Conservation (phyloP, 176 grass and related monocot species). For the Oryza longistaminata region DNA sequence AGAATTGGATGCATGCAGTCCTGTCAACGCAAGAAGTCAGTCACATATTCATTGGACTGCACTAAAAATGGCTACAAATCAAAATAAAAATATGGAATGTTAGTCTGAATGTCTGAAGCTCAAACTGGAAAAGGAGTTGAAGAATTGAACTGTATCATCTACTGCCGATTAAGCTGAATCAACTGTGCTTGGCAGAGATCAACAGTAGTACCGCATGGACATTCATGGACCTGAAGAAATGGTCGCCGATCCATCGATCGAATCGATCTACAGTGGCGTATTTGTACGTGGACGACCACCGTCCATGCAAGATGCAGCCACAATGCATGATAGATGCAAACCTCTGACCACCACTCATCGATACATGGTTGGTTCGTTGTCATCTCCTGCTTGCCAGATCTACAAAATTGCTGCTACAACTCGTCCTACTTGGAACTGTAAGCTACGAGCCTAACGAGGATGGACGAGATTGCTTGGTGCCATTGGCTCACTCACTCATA, state of each 20-base stretch:
- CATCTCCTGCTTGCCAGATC: slow-evolving; percentile 25
- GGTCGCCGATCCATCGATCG: not conserved
- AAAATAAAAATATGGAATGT: too few relatives aligned
- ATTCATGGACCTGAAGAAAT: not conserved
- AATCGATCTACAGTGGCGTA: not conserved
- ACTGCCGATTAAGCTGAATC: not conserved
- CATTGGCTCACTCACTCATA: not conserved
- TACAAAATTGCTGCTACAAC: not conserved
- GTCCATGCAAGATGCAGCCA: not conserved
- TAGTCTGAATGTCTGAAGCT: not conserved
- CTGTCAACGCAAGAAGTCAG: not conserved
- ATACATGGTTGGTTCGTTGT: not conserved
- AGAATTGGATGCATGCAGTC: not conserved
- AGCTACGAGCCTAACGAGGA: not conserved
- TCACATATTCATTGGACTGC: not conserved
- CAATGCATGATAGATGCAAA: slow-evolving; percentile 19
- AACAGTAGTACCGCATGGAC: not conserved
- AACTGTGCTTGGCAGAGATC: not conserved
- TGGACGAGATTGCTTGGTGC: not conserved
- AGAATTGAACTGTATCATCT: not conserved
- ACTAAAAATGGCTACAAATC: not conserved
- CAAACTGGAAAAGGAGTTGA: not conserved
- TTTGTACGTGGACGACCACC: slow-evolving; percentile 25
- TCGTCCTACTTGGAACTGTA: not conserved
- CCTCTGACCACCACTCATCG: slow-evolving; percentile 31